Base-by-base conservation (phyloP, 768 basidiomycete genomes). In the Termitomyces sp. region DNA sequence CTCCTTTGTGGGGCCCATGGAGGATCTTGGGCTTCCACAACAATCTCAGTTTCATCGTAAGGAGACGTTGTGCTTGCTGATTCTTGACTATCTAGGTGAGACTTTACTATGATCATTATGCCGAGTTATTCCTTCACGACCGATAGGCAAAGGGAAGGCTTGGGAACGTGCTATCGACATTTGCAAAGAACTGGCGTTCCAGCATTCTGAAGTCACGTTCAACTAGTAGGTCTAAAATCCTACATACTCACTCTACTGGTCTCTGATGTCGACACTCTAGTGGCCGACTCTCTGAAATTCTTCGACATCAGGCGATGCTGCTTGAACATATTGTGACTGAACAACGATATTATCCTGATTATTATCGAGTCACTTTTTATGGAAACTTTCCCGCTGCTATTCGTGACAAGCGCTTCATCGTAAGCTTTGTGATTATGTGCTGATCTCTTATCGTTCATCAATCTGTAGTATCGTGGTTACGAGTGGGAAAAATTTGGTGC, bases 31-130 rank as follows among this genome's bases (percentile, higher is more conserved):
- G 17, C 73, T 98, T 40, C 95, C 94, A 1, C 88, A 91, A 47
- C 96, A 98, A 67, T 94, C 89, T 2, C 88, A 93, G 37, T 98
- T 98, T 71, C 89, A 90, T 55, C 83, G 96, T 46, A 97, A 96
- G 66, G 96, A 98, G 71, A 93, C 93, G 0, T 75, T 98, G 2
- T 93, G 89, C 62, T 78, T 97, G 43, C 75, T 95, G 55, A 94
- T 95, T 56, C 81, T 98, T n/a, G 94, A 97, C 67, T 94, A 94
- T 64, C 82, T 98, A 21, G 91, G 93, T 91, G 17, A 55, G 44
- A 15, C 3, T 54, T 50, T 28, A 21, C 37, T 19, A 38, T 38
- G 12, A 3, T 54, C 63, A 47, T 60, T 37, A 15, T 45, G 6
- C 49, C 46, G n/a, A 31, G 28, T 35, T 23, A 47, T 48, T 15